These are phyloP conservation scores for Fusarium setosum DNA, from an alignment of 2,329 filamentous ascomycete species.

Conservation along the genomic window DNA sequence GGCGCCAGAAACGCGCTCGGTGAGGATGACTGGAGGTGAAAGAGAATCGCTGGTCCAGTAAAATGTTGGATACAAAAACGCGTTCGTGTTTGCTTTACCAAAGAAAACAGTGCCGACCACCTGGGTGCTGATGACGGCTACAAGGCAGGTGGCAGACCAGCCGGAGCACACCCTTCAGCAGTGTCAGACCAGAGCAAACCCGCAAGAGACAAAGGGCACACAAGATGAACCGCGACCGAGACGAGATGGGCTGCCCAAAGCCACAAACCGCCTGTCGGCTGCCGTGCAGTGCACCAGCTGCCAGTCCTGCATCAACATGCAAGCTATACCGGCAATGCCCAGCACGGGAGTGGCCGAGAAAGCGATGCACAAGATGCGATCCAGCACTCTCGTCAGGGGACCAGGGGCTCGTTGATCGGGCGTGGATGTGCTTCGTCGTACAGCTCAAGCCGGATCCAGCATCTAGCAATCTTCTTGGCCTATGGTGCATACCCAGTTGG, in stretches of 20 bases:
- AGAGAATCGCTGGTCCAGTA: not conserved
- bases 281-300: conserved; percentile 9
- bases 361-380: conserved; percentile 40
- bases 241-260: conserved; percentile 9
- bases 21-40: not conserved
- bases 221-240: conserved; percentile 12
- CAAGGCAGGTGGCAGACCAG: conserved; percentile 1
- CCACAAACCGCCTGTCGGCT: conserved; percentile 12
- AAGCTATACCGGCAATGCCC: conserved; percentile 27
- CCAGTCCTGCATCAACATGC: conserved; percentile 28
- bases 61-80: not conserved
- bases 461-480: conserved; percentile 31
- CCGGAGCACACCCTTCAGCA: conserved; percentile 6
- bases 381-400: conserved; percentile 35
- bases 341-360: conserved; percentile 38
- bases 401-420: conserved; percentile 24
- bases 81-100: not conserved
- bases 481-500: conserved; percentile 17
- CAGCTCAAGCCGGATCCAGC: conserved; percentile 31
- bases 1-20: not conserved
- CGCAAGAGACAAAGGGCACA: conserved; percentile 17
- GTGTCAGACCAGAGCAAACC: conserved; percentile 19
- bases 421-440: conserved; percentile 35
- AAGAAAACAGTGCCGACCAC: not conserved
- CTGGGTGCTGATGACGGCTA: conserved; percentile 6